Conservation (phyloP, 106 monocot species). For the Narthecium ossifragum region DNA sequence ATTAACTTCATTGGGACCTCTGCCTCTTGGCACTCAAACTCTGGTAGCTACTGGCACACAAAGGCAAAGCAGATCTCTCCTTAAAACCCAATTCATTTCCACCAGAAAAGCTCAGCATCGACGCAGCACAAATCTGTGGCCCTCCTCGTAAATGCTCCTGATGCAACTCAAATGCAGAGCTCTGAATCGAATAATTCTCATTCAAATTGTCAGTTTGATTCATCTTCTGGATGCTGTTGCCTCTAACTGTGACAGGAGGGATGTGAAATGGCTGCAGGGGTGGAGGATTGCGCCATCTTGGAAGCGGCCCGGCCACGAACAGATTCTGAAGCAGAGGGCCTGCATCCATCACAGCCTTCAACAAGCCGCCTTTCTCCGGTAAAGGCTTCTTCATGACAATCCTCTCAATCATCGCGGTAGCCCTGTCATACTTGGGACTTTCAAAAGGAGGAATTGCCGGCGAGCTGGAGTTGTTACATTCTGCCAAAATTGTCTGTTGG, state of each 20-base stretch:
- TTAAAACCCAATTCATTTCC: not conserved
- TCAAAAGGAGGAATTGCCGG: not conserved
- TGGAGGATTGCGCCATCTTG: constrained; percentile 34
- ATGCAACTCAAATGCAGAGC: too few relatives aligned
- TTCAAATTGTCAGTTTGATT: not conserved
- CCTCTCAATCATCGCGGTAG: constrained; percentile 7
- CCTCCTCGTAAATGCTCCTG: too few relatives aligned
- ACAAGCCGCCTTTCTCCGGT: constrained; percentile 29
- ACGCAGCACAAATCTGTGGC: too few relatives aligned
- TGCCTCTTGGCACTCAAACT: constrained; percentile 4
- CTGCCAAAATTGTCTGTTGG: too few relatives aligned
- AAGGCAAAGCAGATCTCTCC: not conserved
- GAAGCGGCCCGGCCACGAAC: constrained; percentile 25
- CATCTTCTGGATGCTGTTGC: not conserved
- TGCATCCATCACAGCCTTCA: constrained; percentile 33
- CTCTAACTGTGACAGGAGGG: constrained; percentile 6
- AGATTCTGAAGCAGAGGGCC: constrained; percentile 35
- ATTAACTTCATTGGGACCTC: constrained; percentile 1
- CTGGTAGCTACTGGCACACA: not conserved
- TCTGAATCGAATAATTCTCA: not conserved
- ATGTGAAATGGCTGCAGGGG: constrained; percentile 13
- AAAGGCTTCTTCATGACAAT: constrained; percentile 1
- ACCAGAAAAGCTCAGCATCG: not conserved
- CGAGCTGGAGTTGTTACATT: not conserved
- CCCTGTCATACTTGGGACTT: not conserved